phyloP scores from a whole-genome alignment of 192 early-diverging fungal species.

The Dissophora globulifera region DNA sequence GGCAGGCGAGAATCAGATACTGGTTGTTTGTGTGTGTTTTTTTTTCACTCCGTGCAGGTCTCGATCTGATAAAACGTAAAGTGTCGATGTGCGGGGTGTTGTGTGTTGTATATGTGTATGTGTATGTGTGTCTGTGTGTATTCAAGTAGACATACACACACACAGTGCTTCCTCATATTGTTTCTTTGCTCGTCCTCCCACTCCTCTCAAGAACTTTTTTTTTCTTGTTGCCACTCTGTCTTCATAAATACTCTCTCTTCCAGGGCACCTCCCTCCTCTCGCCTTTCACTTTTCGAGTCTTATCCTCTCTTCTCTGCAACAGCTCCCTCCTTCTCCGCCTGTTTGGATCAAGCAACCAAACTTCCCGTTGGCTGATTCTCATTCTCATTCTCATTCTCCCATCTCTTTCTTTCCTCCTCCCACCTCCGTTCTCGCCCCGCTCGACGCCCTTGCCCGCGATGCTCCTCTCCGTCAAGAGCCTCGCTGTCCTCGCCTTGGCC shows the following conservation, averaged over 20 bases:
- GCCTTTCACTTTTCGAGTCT: too few species aligned
- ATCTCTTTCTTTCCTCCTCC: conserved; percentile 8
- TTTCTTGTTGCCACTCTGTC: neutral
- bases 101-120: neutral
- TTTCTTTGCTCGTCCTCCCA: neutral
- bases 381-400: conserved; percentile 2
- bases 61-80: too few species aligned
- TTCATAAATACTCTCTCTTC: conserved; percentile 11
- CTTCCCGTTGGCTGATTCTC: neutral
- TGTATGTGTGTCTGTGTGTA: neutral
- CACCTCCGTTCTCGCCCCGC: neutral
- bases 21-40: neutral
- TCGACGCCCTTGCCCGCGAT: conserved; percentile 15
- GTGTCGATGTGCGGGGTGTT: neutral
- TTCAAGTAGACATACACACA: conserved; percentile 19
- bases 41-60: neutral
- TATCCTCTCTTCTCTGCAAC: neutral
- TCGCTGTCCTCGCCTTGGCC: conserved; percentile 50
- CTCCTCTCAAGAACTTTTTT: too few species aligned
- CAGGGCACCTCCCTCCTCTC: neutral
- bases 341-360: neutral
- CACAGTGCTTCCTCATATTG: neutral
- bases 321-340: neutral
- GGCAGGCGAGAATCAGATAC: too few species aligned
- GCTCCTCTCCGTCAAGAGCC: conserved; percentile 48